Base-by-base conservation (phyloP, 768 basidiomycete genomes). In the Tubosaeta sp. region DNA sequence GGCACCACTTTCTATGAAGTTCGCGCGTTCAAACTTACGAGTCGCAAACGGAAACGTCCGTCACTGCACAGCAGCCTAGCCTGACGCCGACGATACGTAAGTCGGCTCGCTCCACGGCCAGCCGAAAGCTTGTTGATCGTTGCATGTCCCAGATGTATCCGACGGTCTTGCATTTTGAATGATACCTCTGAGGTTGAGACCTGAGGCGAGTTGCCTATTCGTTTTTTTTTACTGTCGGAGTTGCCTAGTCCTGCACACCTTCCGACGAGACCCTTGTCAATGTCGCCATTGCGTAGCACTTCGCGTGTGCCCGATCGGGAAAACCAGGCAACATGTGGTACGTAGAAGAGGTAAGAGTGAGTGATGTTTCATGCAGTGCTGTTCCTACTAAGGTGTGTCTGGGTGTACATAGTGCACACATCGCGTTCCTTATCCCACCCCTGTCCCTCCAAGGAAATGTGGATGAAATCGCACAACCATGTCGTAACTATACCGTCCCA, bases 401-500 rank as follows among this genome's bases (percentile, higher is more conserved):
- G 94, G 94, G 94, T 34, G 88, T 95, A 10, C 94, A 96, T 60
- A 94, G 91, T 58, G 95, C 95, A 1, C n/a, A n/a, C n/a, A n/a
- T n/a, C n/a, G n/a, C n/a, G n/a, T n/a, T n/a, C n/a, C n/a, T n/a
- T n/a, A n/a, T n/a, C n/a, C n/a, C n/a, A n/a, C n/a, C n/a, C n/a
- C n/a, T n/a, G n/a, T n/a, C n/a, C n/a, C n/a, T n/a, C n/a, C n/a
- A n/a, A n/a, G n/a, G n/a, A n/a, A n/a, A n/a, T n/a, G n/a, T n/a
- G n/a, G n/a, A n/a, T n/a, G n/a, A n/a, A n/a, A n/a, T n/a, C n/a
- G n/a, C n/a, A 83, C 7, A 62, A 70, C 46, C 70, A 78, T 22
- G 66, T 70, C 8, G 75, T 91, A 6, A 68, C 74, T 3, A 58
- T 90, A 11, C 85, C 90, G 3, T 60, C 72, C 3, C n/a, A n/a